Evolutionary conservation across 2,329 filamentous ascomycete genomes (phyloP).

Genomic region (Phoma herbarum): DNA sequence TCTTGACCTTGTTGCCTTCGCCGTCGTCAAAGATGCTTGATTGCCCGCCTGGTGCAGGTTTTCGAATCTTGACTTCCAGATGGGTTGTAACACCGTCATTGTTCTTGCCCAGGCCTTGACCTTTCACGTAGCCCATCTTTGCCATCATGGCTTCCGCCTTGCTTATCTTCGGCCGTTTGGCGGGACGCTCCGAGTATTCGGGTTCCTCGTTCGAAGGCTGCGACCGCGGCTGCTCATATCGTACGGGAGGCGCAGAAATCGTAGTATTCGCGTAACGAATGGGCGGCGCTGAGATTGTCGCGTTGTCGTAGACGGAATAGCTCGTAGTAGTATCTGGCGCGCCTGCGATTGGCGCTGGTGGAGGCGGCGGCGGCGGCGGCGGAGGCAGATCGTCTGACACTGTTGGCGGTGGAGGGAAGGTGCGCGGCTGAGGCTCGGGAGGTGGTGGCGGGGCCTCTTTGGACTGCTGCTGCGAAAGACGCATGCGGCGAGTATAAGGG

Average conservation of each 20-base stretch:
- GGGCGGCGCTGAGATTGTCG: constrained; percentile 78
- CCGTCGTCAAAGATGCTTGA: constrained; percentile 37
- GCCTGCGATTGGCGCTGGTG: constrained; percentile 60
- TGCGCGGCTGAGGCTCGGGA: constrained; percentile 12
- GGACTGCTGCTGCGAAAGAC: constrained; percentile 25
- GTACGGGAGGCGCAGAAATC: constrained; percentile 83
- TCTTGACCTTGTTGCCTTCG: constrained; percentile 60
- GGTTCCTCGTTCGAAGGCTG: constrained; percentile 26
- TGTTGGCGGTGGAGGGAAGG: constrained; percentile 24
- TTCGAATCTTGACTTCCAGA: constrained; percentile 67
- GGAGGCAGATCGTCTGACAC: constrained; percentile 25
- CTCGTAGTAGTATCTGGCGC: constrained; percentile 30
- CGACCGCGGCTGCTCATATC: constrained; percentile 62
- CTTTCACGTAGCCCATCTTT: constrained; percentile 93
- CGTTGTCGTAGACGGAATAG: constrained; percentile 40
- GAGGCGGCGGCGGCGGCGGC: constrained; percentile 31
- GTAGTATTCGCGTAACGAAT: constrained; percentile 73
- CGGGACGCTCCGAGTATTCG: constrained; percentile 47
- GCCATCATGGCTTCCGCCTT: constrained; percentile 82
- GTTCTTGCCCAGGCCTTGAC: constrained; percentile 83
- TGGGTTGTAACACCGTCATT: constrained; percentile 85
- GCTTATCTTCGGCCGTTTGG: constrained; percentile 45
- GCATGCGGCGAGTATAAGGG: constrained; percentile 34
- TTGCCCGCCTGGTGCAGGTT: constrained; percentile 24
- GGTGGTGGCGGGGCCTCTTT: constrained; percentile 23